Conservation (phyloP, 73 alveolate genomes). For the Breviolum minutum region DNA sequence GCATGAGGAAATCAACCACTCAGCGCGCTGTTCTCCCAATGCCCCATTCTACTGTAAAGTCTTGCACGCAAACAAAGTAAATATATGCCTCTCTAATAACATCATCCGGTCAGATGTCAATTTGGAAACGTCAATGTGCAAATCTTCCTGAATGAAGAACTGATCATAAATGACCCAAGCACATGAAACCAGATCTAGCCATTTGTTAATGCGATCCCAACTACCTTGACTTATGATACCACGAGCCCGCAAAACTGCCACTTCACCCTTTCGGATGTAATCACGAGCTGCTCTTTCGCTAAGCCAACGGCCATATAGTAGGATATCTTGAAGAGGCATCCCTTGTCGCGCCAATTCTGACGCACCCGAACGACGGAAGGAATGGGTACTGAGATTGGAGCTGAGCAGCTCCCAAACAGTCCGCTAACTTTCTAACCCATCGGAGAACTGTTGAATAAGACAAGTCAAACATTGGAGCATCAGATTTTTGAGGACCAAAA, state of each 20-base stretch:
- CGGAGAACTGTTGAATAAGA: constrained; percentile 4
- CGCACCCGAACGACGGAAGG: constrained; percentile 47
- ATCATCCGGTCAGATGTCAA: no score
- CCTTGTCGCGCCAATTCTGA: constrained; percentile 21
- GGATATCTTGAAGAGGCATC: constrained; percentile 8
- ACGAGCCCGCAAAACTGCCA: background rate
- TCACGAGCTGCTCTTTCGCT: background rate
- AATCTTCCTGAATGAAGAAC: background rate
- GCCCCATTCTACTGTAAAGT: no score
- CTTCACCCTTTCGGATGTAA: constrained; percentile 34
- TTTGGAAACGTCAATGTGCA: no score
- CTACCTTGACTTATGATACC: background rate
- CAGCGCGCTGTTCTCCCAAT: no score
- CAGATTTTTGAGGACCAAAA: no score
- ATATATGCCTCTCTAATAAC: no score
- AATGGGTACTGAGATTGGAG: constrained; percentile 10
- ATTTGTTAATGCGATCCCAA: background rate
- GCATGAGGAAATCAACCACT: no score
- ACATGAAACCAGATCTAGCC: background rate
- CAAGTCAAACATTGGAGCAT: background rate
- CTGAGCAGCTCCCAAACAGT: background rate
- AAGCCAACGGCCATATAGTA: constrained; percentile 44
- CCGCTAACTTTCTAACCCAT: background rate
- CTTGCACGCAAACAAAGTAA: no score
- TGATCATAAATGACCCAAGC: background rate